Evolutionary conservation across 108 stramenopile species (phyloP), one percentile per base, ranked within the genome.

Genomic region (Stephanodiscus triporus): DNA sequence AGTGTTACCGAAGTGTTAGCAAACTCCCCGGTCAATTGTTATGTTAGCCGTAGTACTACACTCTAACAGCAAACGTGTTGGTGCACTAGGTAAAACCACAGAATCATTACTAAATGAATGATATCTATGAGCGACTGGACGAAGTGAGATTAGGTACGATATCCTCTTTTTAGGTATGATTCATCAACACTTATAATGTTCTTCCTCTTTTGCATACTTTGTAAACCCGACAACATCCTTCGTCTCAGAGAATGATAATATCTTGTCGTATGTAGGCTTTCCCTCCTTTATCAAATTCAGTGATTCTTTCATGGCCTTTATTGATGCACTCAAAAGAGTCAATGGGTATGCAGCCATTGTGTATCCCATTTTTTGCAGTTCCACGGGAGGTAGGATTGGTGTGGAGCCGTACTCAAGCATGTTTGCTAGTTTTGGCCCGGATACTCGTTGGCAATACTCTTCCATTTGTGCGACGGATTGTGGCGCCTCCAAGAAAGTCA

Each of bases 261-360:
- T 92, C 62, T 94, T 77, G 78, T 97, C 96, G 59, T 94, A 90
- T 9, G 93, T 91, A 23, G 89, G 84, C 27, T 82, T 73, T 14
- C 96, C 96, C 7, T 90, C 78, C 60, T 89, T 82, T 9, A 97
- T 95, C 24, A 88, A 77, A 34, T 83, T 73, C 70, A 98, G 74
- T 9, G 92, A 86, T 53, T 84, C 75, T 49, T 88, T 66, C 96
- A 98, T 97, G 24, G 98, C 94, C 76, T 94, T 93, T 51, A 96
- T 97, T 29, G 94, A 91, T 8, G 97, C 95, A 27, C 91, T 93
- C 54, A 98, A 77, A 36, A 98, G 70, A 47, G 96, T 96, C 66
- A 98, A 73, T 0, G 98, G 98, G 80, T 98, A 98, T 14, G 98
- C 98, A 16, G 96, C 98, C 85, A 98, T 93, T 22, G 95, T 96